A percentile compares a stretch with the other conserved stretches of the same genome.
Conservation (phyloP, 495 filamentous ascomycete genomes). For the Aspergillus biplanus region DNA sequence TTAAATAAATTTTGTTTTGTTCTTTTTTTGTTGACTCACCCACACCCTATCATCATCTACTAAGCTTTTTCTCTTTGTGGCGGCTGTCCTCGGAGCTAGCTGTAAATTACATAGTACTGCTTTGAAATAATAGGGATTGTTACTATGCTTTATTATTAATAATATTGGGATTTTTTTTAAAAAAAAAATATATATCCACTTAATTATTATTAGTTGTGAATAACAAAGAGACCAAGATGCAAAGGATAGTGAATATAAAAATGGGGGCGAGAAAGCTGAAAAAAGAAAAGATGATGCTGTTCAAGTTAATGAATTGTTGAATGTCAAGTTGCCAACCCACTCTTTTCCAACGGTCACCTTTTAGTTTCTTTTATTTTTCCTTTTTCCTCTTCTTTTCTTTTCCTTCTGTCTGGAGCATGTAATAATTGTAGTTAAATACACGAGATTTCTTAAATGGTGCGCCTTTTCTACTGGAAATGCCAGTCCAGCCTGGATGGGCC, state of each 20-base stretch:
- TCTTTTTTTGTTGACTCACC: background rate
- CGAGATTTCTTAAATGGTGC: background rate
- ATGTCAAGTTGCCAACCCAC: background rate
- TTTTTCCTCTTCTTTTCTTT: background rate
- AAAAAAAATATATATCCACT: background rate
- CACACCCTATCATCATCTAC: background rate
- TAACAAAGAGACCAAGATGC: background rate
- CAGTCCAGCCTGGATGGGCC: background rate
- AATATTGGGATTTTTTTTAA: background rate
- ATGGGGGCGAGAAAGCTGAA: background rate
- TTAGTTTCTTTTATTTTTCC: no score
- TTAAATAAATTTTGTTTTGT: no score
- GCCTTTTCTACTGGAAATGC: background rate
- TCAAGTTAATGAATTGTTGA: background rate
- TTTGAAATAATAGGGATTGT: background rate
- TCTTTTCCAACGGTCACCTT: background rate
- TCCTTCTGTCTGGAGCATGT: background rate
- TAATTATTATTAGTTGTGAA: background rate
- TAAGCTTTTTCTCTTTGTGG: background rate
- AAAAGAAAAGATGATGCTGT: conserved; percentile 2
- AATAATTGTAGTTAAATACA: no score
- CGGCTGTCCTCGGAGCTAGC: conserved; percentile 1
- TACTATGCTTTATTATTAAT: background rate
- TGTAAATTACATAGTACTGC: background rate
- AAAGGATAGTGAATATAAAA: background rate